Percentiles rank a stretch among this genome's conserved stretches.
These are phyloP conservation scores for Candida odintsovae DNA, from an alignment of 805 yeast genomes.

Conservation along the genomic window DNA sequence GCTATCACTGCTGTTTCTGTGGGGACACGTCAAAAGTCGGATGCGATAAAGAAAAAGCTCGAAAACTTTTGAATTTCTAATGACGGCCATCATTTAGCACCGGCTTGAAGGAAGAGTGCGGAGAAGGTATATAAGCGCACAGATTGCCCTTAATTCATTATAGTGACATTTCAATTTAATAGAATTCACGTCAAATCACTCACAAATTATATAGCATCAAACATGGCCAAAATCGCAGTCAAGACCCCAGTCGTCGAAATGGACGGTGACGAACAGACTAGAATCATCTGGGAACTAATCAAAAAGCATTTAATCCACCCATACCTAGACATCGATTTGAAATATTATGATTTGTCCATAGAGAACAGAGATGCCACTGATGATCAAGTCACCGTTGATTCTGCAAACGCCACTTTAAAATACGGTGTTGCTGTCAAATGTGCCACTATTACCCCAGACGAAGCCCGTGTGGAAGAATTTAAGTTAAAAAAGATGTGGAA, in stretches of 20 bases:
- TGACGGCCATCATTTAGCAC: not conserved
- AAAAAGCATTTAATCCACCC: slow-evolving; percentile 83
- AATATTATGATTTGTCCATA: slow-evolving; percentile 88
- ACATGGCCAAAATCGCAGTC: slow-evolving; percentile 59
- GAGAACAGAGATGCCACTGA: slow-evolving; percentile 82
- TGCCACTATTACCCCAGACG: slow-evolving; percentile 98
- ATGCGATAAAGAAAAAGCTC: not conserved
- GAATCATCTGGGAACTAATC: slow-evolving; percentile 91
- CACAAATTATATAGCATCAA: not conserved
- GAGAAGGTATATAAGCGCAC: not conserved
- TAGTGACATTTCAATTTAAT: not conserved
- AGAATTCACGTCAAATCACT: not conserved
- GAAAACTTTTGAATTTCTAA: not conserved
- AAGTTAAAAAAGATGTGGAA: slow-evolving; percentile 93
- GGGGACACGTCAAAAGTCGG: not conserved
- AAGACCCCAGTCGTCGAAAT: slow-evolving; percentile 89
- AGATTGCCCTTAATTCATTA: not conserved
- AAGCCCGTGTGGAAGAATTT: slow-evolving; percentile 90
- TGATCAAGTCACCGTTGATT: slow-evolving; percentile 83
- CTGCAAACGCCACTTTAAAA: slow-evolving; percentile 84
- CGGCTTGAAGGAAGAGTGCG: not conserved
- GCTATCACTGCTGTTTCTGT: not conserved
- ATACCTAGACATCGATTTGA: slow-evolving; percentile 78
- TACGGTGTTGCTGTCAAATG: slow-evolving; percentile 94
- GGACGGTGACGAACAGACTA: slow-evolving; percentile 98